Conservation (phyloP, 768 basidiomycete species). For the Porpolomopsis calyptriformis region DNA sequence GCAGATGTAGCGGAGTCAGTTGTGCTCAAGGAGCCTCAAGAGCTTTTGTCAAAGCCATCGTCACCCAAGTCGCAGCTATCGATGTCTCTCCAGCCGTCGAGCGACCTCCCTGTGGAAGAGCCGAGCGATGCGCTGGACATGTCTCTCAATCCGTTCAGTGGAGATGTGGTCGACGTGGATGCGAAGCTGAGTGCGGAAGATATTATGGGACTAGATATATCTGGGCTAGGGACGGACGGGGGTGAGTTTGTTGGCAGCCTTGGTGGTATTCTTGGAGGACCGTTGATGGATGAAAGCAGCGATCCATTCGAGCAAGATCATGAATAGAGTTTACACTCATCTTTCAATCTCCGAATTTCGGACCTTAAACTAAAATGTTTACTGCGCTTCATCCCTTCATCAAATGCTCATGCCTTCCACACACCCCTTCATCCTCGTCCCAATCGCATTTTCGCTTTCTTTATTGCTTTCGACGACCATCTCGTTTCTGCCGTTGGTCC, state of each 20-base stretch:
- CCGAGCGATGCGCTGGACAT: constrained; percentile 38
- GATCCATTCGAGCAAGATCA: constrained; percentile 47
- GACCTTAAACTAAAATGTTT: too few species aligned
- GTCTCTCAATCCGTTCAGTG: constrained; percentile 46
- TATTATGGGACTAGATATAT: constrained; percentile 50
- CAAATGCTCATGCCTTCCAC: not conserved
- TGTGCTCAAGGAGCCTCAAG: constrained; percentile 26
- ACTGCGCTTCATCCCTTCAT: not conserved
- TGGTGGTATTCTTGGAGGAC: constrained; percentile 47
- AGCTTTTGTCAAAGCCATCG: constrained; percentile 49
- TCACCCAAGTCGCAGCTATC: constrained; percentile 44
- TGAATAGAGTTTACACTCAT: too few species aligned
- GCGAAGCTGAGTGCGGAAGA: constrained; percentile 26
- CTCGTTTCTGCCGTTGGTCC: not conserved
- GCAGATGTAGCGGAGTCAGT: constrained; percentile 21
- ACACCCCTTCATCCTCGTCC: not conserved
- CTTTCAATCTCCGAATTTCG: too few species aligned
- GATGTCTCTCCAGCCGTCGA: constrained; percentile 37
- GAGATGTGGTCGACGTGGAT: constrained; percentile 29
- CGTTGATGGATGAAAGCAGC: constrained; percentile 45
- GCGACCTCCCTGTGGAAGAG: constrained; percentile 34
- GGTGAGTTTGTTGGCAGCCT: constrained; percentile 43
- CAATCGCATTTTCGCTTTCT: not conserved
- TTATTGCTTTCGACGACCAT: not conserved
- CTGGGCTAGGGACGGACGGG: constrained; percentile 55